Percentiles rank a stretch among this genome's conserved stretches.
phyloP scores from a whole-genome alignment of 2,329 filamentous ascomycete species.

The Alternaria longipes region DNA sequence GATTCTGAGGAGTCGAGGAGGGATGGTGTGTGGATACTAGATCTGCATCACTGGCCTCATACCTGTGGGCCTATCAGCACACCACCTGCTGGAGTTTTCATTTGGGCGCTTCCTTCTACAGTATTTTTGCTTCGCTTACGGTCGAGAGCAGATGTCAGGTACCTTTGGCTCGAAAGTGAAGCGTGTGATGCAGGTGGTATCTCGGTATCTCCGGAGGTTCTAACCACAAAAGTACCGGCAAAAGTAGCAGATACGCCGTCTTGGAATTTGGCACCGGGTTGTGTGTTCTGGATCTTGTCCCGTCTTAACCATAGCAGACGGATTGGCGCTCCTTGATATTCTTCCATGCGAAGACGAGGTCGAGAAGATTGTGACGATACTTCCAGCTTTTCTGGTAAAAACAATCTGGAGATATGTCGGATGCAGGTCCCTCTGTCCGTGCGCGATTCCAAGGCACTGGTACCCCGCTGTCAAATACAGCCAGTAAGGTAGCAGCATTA shows the following conservation, averaged over 20 bases:
- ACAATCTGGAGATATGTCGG: constrained; percentile 14
- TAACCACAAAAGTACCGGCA: constrained; percentile 19
- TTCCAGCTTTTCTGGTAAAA: constrained; percentile 8
- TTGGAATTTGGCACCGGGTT: constrained; percentile 5
- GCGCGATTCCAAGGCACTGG: constrained; percentile 22
- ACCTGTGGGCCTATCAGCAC: neutral
- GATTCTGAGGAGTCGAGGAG: constrained; percentile 4
- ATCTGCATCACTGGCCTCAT: neutral
- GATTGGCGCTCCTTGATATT: constrained; percentile 8
- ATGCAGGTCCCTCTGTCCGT: constrained; percentile 32
- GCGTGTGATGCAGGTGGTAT: constrained; percentile 10
- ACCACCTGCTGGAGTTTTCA: neutral
- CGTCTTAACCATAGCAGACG: neutral
- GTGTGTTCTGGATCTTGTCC: constrained; percentile 10
- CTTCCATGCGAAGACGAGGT: constrained; percentile 9
- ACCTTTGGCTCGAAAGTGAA: constrained; percentile 6
- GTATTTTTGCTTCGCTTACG: constrained; percentile 1
- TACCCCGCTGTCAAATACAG: neutral
- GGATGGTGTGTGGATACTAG: constrained; percentile 1
- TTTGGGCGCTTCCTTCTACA: neutral
- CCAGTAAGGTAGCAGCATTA: constrained; percentile 21
- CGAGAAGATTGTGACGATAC: neutral
- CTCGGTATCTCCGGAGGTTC: constrained; percentile 22
- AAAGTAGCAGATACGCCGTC: constrained; percentile 15
- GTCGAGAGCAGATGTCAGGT: neutral